Evolutionary conservation across 164 flowering plant genomes (phyloP), one percentile per base, ranked within the genome.

Genomic region (Chimonanthus praecox): DNA sequence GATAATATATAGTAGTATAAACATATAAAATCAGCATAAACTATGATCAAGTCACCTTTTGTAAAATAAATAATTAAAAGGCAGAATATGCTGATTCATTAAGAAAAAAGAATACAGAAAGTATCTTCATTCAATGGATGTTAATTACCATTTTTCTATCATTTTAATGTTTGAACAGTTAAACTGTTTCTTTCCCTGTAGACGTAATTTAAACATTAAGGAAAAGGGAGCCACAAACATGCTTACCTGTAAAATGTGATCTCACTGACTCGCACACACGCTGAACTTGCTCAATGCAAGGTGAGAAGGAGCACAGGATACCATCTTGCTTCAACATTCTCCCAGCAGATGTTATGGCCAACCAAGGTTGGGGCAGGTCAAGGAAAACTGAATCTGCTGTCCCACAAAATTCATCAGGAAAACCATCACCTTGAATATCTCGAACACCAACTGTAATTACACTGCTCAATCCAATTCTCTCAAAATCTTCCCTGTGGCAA

Each of bases 211-310:
- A 1, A 33, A 33, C 33, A 33, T 33, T 33, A 33, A 33, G 33
- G 33, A 33, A 33, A 33, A 33, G 33, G 33, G 33, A 33, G 33
- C 33, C 33, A 33, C 33, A 33, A 33, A 33, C 11, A 47, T 47
- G 49, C 61, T 9, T 79, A 92, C 98, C 98, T n/a, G 97, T 92
- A 75, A 93, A 95, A 72, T 81, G 67, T 49, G 85, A 75, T 76
- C 77, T 83, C 33, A 95, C 87, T 70, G 89, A 78, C 82, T 93
- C 99, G 50, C 88, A 90, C 6, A 97, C 82, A n/a, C 90, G 89
- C 69, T 95, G 98, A 18, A 93, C 99, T 87, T 95, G 98, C 76
- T 95, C 99, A 74, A 95, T 95, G 80, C 99, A 95, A 7, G 99
- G 99, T 21, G 99, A 95, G 80, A 93, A 95, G 13, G 98, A 93